Base-by-base conservation (phyloP, 2,329 filamentous ascomycete species). In the Dryadomyces quercivorus region DNA sequence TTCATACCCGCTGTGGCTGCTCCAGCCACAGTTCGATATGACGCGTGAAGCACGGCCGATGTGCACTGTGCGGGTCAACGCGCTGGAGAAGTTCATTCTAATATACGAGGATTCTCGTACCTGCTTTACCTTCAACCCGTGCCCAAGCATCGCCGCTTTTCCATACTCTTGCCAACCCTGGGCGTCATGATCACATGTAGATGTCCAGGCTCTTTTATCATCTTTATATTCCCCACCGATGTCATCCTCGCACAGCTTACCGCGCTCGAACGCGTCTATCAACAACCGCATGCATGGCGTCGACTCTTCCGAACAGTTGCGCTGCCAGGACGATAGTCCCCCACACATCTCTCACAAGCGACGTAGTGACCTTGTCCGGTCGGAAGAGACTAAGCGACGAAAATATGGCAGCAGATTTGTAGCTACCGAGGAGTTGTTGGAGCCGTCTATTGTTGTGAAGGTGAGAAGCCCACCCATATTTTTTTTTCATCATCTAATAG, bases 341-440 rank as follows among this genome's bases (percentile, higher is more conserved):
- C 61, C 69, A 53, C 69, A 68, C 59, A 65, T 63, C 18, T 46
- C 47, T 8, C 54, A 51, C 22, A 57, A 58, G 50, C 36, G 56
- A 20, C 54, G 45, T 4, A 55, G 55, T 38, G 60, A 68, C 64
- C 58, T 20, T 26, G 8, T 12, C 10, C 34, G 18, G 42, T 62
- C 63, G 34, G 63, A 68, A 15, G 63, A 49, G 1, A 38, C 55
- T 13, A 59, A 59, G 53, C 42, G 57, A 34, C 20, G 55, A 43
- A 42, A 42, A 22, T 51, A 48, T 13, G 52, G 45, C 10, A 51
- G 40, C 45, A 31, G 58, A n/a, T 40, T 65, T 9, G 60, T 9
- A 65, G 45, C 75, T n/a, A 72, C 78, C 65, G 74, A 76, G 52
- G 69, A 77, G 45, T 67, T 82, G 8, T 69, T 82, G 31, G 75